Base-by-base conservation (phyloP, 306 rosid species). In the Castanea sativa region DNA sequence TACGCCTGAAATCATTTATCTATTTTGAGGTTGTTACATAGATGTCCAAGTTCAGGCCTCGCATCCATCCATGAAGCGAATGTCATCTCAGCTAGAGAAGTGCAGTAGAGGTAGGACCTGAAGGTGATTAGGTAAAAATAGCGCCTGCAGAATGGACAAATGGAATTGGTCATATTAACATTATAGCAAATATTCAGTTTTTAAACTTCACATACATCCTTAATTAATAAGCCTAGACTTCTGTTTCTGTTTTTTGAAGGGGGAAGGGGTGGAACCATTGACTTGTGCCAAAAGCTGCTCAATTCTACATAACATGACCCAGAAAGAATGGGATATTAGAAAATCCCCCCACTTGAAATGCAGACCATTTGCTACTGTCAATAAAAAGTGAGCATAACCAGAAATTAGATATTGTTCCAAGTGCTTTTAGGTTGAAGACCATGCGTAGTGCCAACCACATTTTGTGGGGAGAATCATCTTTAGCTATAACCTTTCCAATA, bases 31-130 rank as follows among this genome's bases (percentile, higher is more conserved):
- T 93, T 93, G 79, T 88, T 90, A 82, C 93, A 91, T 56, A 93
- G 84, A 87, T 93, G 97, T 75, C 94, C 95, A 38, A 93, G 97
- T 88, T 93, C 98, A 29, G 98, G 98, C 87, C 98, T 86, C 11
- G 86, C 97, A 49, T 89, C 75, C 97, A 93, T 93, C 98, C 98
- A 93, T 5, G 85, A 83, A 49, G 90, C 35, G 61, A 91, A 91
- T 70, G 80, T 75, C 80, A 51, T 77, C 67, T 87, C 61, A 4
- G 74, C 83, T 49, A 93, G 86, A 19, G 86, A 82, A 73, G 83
- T 85, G 88, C 91, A 83, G 81, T 90, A 89, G 77, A 90, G 92
- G 87, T 93, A 93, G n/a, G 98, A 93, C 82, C 92, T 84, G 90
- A 91, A 93, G 55, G 92, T 91, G 84, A 93, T 78, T 3, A 91